Evolutionary conservation across 306 rosid genomes (phyloP).

Genomic region (Macrotyloma uniflorum): DNA sequence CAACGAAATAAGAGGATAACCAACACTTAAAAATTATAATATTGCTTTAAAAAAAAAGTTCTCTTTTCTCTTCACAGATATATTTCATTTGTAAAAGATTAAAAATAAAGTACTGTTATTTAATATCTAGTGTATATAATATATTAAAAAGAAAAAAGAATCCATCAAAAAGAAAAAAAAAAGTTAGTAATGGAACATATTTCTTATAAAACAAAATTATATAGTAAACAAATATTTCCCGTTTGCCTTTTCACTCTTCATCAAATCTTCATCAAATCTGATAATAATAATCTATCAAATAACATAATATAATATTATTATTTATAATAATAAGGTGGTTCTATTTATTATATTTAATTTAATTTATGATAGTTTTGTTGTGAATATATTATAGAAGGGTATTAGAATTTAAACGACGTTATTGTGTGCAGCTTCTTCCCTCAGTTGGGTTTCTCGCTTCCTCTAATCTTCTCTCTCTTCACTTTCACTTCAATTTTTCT

Average conservation of each 20-base stretch:
- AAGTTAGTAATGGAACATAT: neutral
- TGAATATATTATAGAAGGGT: slow-evolving; percentile 30
- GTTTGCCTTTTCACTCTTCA: neutral
- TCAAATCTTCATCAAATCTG: too few relatives aligned
- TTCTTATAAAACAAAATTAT: neutral
- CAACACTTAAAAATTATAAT: neutral
- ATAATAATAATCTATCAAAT: neutral
- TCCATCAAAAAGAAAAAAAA: neutral
- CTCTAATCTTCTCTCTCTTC: slow-evolving; percentile 44
- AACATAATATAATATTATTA: neutral
- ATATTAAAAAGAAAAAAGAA: neutral
- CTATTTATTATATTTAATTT: neutral
- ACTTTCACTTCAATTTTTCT: slow-evolving; percentile 42
- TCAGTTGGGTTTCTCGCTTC: slow-evolving; percentile 54
- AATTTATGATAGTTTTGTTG: neutral
- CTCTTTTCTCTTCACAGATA: neutral
- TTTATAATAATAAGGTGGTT: neutral
- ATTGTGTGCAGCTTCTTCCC: slow-evolving; percentile 41
- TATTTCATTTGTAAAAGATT: neutral
- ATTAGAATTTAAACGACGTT: slow-evolving; percentile 16
- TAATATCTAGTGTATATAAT: neutral
- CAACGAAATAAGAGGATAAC: neutral
- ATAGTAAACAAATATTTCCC: neutral
- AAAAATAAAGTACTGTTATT: neutral
- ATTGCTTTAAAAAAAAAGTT: neutral